phyloP scores from a whole-genome alignment of 805 yeast species.

The Ogataea minuta region DNA sequence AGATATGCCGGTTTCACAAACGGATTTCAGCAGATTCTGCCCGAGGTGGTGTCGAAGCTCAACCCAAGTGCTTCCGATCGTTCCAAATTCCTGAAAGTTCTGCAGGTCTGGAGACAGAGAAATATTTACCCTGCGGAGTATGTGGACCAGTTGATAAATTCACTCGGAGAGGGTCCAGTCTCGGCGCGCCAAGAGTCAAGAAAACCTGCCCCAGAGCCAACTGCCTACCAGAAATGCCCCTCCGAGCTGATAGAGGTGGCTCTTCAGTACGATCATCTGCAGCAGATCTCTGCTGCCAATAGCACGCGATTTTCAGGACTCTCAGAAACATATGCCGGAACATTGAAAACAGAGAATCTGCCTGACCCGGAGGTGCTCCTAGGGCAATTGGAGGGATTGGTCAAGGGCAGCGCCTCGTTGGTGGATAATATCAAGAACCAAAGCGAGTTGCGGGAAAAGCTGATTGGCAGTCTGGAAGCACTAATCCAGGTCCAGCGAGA shows the following conservation, averaged over 20 bases:
- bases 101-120: constrained; percentile 59
- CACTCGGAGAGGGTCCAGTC: constrained; percentile 1
- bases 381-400: constrained; percentile 22
- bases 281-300: constrained; percentile 22
- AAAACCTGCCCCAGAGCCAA: neutral
- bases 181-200: constrained; percentile 1
- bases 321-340: constrained; percentile 23
- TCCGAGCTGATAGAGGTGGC: constrained; percentile 28
- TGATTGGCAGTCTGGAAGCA: constrained; percentile 27
- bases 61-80: constrained; percentile 27
- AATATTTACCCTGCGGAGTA: constrained; percentile 37
- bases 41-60: constrained; percentile 37
- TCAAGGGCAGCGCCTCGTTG: constrained; percentile 14
- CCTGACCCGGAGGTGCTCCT: constrained; percentile 33
- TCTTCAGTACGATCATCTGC: constrained; percentile 23
- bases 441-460: constrained; percentile 21
- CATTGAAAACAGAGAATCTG: constrained; percentile 31
- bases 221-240: constrained; percentile 17
- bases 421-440: constrained; percentile 15
- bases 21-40: constrained; percentile 54
- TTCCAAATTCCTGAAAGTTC: constrained; percentile 46
- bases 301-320: constrained; percentile 21
- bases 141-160: constrained; percentile 17
- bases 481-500: constrained; percentile 32
- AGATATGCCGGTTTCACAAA: constrained; percentile 52